Evolutionary conservation across 306 rosid species (phyloP).

Genomic region (Cucurbita pepo): DNA sequence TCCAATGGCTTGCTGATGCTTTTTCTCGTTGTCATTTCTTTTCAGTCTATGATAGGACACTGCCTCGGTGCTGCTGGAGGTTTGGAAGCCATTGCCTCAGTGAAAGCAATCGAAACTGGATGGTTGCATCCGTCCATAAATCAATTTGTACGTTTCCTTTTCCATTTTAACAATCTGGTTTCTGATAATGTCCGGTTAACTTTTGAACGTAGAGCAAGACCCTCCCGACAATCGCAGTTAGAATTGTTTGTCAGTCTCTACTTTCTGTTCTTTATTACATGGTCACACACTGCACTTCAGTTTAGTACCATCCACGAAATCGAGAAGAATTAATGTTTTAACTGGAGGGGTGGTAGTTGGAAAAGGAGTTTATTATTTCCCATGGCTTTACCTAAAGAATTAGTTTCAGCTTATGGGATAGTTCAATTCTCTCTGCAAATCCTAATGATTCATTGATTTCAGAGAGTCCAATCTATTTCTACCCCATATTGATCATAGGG

Average conservation of each 20-base stretch:
- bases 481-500: not conserved
- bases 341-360: not conserved
- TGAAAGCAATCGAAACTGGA: slow-evolving; percentile 87
- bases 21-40: slow-evolving; percentile 14
- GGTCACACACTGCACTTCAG: not conserved
- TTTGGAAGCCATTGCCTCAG: slow-evolving; percentile 96
- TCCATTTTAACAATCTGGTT: slow-evolving; percentile 1
- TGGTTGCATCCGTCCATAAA: slow-evolving; percentile 96
- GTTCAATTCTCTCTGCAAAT: not conserved
- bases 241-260: not conserved
- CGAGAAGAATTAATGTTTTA: not conserved
- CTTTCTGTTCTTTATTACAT: not conserved
- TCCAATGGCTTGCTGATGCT: not conserved
- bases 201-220: not conserved
- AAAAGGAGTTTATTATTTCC: not conserved
- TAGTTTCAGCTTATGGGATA: not conserved
- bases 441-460: not conserved
- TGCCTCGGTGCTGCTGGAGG: slow-evolving; percentile 99
- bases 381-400: not conserved
- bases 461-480: not conserved
- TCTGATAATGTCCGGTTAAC: not conserved
- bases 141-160: slow-evolving; percentile 63
- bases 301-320: not conserved
- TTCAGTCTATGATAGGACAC: slow-evolving; percentile 96
- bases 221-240: not conserved